Evolutionary conservation across 2,329 filamentous ascomycete species (phyloP), one percentile per base, ranked within the genome.

Genomic region (Phialophora macrospora): DNA sequence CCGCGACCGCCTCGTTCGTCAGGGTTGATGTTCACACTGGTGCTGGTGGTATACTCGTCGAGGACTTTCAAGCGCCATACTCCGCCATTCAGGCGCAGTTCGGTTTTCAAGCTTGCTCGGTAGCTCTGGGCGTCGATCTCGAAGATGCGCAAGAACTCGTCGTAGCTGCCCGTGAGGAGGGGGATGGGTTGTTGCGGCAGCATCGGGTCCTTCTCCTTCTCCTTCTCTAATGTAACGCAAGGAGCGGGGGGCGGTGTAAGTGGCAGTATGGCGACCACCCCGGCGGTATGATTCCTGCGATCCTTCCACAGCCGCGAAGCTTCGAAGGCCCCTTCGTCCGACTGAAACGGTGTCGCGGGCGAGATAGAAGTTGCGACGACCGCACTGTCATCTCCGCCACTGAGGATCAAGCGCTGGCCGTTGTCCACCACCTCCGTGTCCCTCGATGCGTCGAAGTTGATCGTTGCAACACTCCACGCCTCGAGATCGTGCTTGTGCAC

Each of bases 101-200:
- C 87, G 0, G 86, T 83, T 17, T 80, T 76, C 11, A 73, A 3
- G 77, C 73, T 63, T 5, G 72, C 72, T 28, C 63, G 65, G 55
- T 62, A 48, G 24, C 62, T 64, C 4, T 70, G 75, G 26, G 72
- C 72, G 66, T 76, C 74, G 57, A 78, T 77, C 60, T 70, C 24
- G 80, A 82, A 81, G 1, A 97, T 81, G 12, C 94, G 86, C 20
- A 98, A 81, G 67, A 84, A 82, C 72, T 98, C 93, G 73, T 98
- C 95, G 74, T 98, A 99, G 74, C 92, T 96, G 3, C 95, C 95
- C 0, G 93, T 97, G 2, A 97, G 73, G 2, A 96, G 77, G 4
- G 95, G 74, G 8, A 83, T 80, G 8, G 28, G 12, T 26, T 14
- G 12, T 26, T 14, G 52, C 28, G 52, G 52, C 17, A 11, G 28